Evolutionary conservation across 495 filamentous ascomycete genomes (phyloP), one percentile per base, ranked within the genome.

Genomic region (Pyrenula aspistea): DNA sequence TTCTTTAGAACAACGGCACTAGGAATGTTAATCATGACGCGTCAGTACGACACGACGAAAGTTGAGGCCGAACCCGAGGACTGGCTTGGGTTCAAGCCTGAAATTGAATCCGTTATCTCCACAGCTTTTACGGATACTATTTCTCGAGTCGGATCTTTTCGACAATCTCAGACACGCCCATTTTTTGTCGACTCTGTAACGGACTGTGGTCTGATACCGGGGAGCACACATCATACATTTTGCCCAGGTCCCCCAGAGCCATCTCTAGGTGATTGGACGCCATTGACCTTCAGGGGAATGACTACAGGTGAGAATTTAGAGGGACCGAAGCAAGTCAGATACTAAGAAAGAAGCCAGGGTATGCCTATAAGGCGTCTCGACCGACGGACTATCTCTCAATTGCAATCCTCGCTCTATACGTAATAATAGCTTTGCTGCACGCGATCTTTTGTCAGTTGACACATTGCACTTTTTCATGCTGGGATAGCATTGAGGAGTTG

Each of bases 81-180:
- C n/a, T 57, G 51, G 55, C 22, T 15, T 2, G 15, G 20, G n/a
- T 24, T n/a, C 12, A 23, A 55, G 10, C 19, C 15, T 2, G n/a
- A 22, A n/a, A 56, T 56, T 23, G 56, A 58, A 36, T 42, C 56
- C 2, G 19, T 58, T 24, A 49, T 55, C 20, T 56, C 56, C 52
- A 58, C 56, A 22, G 56, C 31, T 22, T 55, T 58, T 54, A 51
- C 56, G 15, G 56, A 58, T 42, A 51, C 52, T 8, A 24, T 58
- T 24, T 58, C 56, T 36, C 52, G 56, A 36, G 42, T 55, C 15
- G 56, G 56, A 10, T 48, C 25, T 55, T n/a, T 2, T 12, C 53
- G 49, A 55, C 20, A 36, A 21, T 19, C 42, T 15, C 21, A 31
- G n/a, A 2, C 23, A 21, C 11, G 8, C 24, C 3, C 24, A 19